Conservation (phyloP, 2,329 filamentous ascomycete genomes). For the Aspergillus sergii region DNA sequence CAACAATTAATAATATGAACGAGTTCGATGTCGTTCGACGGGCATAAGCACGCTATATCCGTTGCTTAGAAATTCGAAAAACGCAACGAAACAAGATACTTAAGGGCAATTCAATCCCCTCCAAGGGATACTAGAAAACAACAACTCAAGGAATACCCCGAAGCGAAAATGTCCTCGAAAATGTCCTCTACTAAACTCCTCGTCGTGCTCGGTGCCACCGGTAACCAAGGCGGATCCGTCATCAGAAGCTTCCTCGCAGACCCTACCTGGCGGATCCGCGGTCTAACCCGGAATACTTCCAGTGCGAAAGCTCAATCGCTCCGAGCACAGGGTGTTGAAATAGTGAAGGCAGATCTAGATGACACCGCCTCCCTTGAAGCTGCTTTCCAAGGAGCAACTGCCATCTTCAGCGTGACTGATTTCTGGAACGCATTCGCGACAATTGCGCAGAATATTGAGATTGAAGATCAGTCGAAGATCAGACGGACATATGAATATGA, state of each 20-base stretch:
- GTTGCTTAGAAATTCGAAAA: neutral
- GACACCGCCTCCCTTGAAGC: constrained; percentile 32
- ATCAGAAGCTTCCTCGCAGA: constrained; percentile 18
- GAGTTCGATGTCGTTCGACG: neutral
- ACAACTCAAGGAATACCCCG: too few species aligned
- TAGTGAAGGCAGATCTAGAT: constrained; percentile 40
- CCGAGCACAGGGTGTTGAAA: constrained; percentile 37
- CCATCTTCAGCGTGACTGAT: constrained; percentile 45
- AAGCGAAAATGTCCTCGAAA: neutral
- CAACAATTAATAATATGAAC: neutral
- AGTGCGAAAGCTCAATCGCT: constrained; percentile 37
- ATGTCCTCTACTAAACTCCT: constrained; percentile 27
- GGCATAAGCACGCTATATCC: neutral
- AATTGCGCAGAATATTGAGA: constrained; percentile 22
- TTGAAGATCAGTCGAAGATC: constrained; percentile 6
- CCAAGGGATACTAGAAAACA: neutral
- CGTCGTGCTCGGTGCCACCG: constrained; percentile 34
- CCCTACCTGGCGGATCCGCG: constrained; percentile 18
- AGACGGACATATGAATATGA: constrained; percentile 27
- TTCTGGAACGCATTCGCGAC: constrained; percentile 27
- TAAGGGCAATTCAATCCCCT: neutral
- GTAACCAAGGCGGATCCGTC: constrained; percentile 30
- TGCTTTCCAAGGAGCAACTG: constrained; percentile 41
- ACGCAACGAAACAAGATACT: neutral
- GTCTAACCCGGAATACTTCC: constrained; percentile 47